Conservation (phyloP, 2,329 filamentous ascomycete genomes). For the Apiospora malaysiana region DNA sequence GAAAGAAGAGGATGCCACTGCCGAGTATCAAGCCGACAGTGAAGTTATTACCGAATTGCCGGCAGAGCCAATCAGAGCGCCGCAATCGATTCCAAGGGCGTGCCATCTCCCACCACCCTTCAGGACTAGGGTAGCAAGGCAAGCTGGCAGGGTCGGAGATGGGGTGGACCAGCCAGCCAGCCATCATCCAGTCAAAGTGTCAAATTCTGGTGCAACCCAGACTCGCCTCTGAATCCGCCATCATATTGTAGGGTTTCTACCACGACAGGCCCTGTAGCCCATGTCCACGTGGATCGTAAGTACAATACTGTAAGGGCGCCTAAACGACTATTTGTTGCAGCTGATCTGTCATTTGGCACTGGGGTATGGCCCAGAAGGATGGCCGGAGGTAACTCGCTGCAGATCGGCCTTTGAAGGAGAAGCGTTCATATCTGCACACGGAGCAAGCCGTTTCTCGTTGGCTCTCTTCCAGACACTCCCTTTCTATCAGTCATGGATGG, state of each 20-base stretch:
- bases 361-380: background rate
- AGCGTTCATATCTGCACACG: background rate
- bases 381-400: background rate
- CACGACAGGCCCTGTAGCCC: background rate
- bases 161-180: background rate
- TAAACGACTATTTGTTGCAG: background rate
- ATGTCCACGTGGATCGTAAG: background rate
- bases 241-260: background rate
- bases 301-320: slow-evolving; percentile 9
- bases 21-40: background rate
- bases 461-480: too few relatives aligned
- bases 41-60: slow-evolving; percentile 13
- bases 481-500: background rate
- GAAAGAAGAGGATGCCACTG: background rate
- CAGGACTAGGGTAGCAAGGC: background rate
- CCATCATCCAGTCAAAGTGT: background rate
- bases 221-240: background rate
- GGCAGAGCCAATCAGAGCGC: slow-evolving; percentile 6
- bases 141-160: background rate
- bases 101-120: background rate
- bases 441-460: background rate
- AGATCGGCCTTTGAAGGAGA: slow-evolving; percentile 12
- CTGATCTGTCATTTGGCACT: background rate
- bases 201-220: background rate
- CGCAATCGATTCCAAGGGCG: background rate